These are phyloP conservation scores for Penicillium italicum DNA, from an alignment of 2,329 filamentous ascomycete genomes.

Conservation along the genomic window DNA sequence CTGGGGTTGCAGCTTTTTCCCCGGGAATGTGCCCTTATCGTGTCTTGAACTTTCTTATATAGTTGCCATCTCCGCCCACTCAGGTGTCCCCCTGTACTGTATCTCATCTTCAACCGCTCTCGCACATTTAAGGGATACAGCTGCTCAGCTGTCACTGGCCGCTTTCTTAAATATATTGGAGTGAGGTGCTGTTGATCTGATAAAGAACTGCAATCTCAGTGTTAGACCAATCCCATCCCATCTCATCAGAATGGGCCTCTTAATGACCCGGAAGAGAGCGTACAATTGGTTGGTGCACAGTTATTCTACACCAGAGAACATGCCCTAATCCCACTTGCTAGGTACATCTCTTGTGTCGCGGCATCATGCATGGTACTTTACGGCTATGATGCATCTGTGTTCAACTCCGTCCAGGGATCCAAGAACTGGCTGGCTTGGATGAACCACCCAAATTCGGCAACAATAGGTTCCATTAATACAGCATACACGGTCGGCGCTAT, in stretches of 20 bases:
- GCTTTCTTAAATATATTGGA: background rate
- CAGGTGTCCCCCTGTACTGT: background rate
- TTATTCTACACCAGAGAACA: background rate
- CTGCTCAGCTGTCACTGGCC: background rate
- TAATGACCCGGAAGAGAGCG: slow-evolving; percentile 28
- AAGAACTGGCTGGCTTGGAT: slow-evolving; percentile 65
- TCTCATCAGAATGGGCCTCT: slow-evolving; percentile 18
- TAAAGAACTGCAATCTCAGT: background rate
- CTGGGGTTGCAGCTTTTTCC: slow-evolving; percentile 1
- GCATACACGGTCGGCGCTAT: slow-evolving; percentile 69
- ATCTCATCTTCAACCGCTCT: background rate
- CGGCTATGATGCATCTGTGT: slow-evolving; percentile 70
- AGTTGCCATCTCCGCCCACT: background rate
- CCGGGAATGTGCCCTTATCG: slow-evolving; percentile 2
- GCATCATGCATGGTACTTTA: slow-evolving; percentile 73
- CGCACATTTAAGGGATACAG: background rate
- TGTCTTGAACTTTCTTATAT: background rate
- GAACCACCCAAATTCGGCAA: slow-evolving; percentile 44
- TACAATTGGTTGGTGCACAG: slow-evolving; percentile 30
- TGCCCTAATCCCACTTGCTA: background rate
- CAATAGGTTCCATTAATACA: slow-evolving; percentile 61
- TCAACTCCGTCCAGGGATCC: slow-evolving; percentile 67
- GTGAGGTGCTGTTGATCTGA: background rate
- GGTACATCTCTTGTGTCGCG: slow-evolving; percentile 67
- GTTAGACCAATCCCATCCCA: background rate